A percentile compares a stretch with the other conserved stretches of the same genome.
These are phyloP conservation scores for Galerina marginata DNA, from an alignment of 768 basidiomycete species.

Conservation along the genomic window DNA sequence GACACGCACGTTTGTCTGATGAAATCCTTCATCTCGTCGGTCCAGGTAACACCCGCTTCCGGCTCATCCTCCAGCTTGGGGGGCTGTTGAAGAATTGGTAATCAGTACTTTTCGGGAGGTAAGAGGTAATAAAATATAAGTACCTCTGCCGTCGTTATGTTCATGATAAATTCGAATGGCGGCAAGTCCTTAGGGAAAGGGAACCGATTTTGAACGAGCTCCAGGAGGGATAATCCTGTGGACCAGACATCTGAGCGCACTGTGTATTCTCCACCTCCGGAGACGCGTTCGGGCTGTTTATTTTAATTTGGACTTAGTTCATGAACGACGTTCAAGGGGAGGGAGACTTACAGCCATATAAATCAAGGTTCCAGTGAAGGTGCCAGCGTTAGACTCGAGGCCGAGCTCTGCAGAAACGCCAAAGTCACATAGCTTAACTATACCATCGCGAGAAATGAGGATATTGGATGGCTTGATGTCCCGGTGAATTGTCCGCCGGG, in stretches of 20 bases:
- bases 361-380: conserved; percentile 95
- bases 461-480: conserved; percentile 95
- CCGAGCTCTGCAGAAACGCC: conserved; percentile 95
- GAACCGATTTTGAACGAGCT: conserved; percentile 92
- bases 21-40: conserved; percentile 92
- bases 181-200: conserved; percentile 91
- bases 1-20: conserved; percentile 78
- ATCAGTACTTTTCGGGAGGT: too few species aligned
- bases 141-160: conserved; percentile 81
- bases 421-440: conserved; percentile 93
- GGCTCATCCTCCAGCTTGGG: conserved; percentile 79
- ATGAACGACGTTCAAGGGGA: conserved; percentile 1
- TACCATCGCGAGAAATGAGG: conserved; percentile 83
- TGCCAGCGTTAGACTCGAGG: conserved; percentile 84
- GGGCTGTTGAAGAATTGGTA: conserved; percentile 50
- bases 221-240: conserved; percentile 90
- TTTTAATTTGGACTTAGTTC: conserved; percentile 11
- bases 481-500: conserved; percentile 89
- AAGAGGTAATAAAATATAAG: too few species aligned
- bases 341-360: conserved; percentile 92
- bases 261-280: conserved; percentile 85
- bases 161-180: conserved; percentile 89
- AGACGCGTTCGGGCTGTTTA: conserved; percentile 86
- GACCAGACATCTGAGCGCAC: conserved; percentile 99
- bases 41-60: conserved; percentile 62